These are phyloP conservation scores for Solanum chiquidenum DNA, from an alignment of 257 asterid genomes.

Conservation along the genomic window DNA sequence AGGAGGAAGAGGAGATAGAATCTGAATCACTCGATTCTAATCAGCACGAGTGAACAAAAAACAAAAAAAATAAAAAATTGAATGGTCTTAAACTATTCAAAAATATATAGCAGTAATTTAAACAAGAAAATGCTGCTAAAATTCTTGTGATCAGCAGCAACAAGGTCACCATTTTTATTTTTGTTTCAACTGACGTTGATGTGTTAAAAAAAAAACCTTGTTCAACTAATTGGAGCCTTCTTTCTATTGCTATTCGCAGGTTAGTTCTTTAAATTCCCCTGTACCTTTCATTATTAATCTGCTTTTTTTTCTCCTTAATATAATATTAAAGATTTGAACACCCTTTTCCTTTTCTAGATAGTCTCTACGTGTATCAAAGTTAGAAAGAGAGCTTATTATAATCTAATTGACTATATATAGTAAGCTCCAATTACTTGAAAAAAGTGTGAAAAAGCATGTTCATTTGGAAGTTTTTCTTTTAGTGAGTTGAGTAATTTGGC, in stretches of 20 bases:
- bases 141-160: conserved; percentile 9
- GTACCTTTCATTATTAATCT: not conserved
- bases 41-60: conserved; percentile 7
- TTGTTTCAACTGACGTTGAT: conserved; percentile 15
- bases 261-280: not conserved
- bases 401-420: conserved; percentile 31
- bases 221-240: conserved; percentile 10
- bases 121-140: not conserved
- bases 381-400: conserved; percentile 25
- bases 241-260: conserved; percentile 2
- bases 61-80: not conserved
- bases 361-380: conserved; percentile 36
- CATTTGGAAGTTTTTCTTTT: not conserved
- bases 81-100: not conserved
- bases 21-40: conserved; percentile 42
- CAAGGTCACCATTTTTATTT: conserved; percentile 8
- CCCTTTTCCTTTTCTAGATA: conserved; percentile 26
- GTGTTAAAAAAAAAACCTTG: not conserved
- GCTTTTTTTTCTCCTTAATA: not conserved
- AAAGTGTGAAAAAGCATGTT: not conserved
- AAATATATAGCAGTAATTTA: not conserved
- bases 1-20: not conserved
- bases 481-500: not conserved
- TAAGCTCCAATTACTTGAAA: conserved; percentile 7
- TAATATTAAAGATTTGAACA: conserved; percentile 1